Conservation (phyloP, 306 rosid species). For the Albizia julibrissin region DNA sequence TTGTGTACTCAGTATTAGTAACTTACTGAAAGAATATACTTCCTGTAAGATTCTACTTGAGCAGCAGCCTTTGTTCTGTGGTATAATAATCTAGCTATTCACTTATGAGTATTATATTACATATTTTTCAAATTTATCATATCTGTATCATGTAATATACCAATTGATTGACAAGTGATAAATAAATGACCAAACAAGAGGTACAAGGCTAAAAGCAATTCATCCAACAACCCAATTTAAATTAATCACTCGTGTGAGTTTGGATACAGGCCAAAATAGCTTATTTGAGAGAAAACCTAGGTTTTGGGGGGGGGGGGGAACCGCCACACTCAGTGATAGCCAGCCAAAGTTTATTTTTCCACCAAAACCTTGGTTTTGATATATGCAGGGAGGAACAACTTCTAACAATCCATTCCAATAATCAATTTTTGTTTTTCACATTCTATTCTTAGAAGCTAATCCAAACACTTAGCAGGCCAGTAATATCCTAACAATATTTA, state of each 20-base stretch:
- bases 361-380: no score
- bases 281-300: no score
- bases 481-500: not conserved
- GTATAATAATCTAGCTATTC: not conserved
- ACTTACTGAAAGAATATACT: not conserved
- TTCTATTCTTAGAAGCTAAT: no score
- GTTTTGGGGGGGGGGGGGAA: no score
- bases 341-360: no score
- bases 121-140: not conserved
- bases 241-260: not conserved
- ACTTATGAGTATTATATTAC: not conserved
- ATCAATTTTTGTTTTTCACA: no score
- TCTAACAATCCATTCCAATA: no score
- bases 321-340: no score
- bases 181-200: not conserved
- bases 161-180: not conserved
- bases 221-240: not conserved
- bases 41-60: not conserved
- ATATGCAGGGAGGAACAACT: no score
- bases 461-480: no score
- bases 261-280: no score
- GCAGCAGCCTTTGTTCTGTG: not conserved
- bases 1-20: not conserved
- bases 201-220: not conserved
- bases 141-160: not conserved